Evolutionary conservation across 805 yeast species (phyloP), one percentile per base, ranked within the genome.

Genomic region (Yarrowia sp.): DNA sequence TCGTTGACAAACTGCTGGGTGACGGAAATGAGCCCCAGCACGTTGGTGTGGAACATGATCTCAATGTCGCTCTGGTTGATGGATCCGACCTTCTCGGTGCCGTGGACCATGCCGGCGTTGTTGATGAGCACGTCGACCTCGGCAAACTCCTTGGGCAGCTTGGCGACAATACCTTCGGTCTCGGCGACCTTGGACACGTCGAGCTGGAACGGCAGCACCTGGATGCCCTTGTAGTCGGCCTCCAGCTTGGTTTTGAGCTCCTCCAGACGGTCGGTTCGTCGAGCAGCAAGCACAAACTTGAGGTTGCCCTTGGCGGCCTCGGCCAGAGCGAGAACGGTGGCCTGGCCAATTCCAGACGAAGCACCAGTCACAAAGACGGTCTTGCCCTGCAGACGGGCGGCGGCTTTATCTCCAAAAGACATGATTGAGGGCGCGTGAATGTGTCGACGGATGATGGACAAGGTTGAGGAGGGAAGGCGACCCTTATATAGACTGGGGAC

Each of bases 331-430:
- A 81, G 76, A 14, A 98, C 98, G 10, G 97, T 92, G 64, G 96
- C 95, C 69, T 85, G 85, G 11, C 98, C 99, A 71, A 93, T 93
- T 65, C 98, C 98, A 14, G 97, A 86, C 31, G 97, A 90, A 8
- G 98, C 98, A 68, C 98, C 98, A n/a, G 98, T 90, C 71, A 93
- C 88, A 45, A 93, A 82, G 36, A 90, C 82, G 17, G 86, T 85
- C 74, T 93, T 92, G 57, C 88, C 88, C 22, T 88, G 85, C 38
- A 93, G 80, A 74, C 97, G 84, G 74, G 87, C 86, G 47, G 92
- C 90, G 63, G 96, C 95, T 73, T 80, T 83, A 61, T 81, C 68
- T 68, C 92, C 93, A 77, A 81, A 84, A 8, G 91, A 87, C 64
- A 58, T 58, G 64, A 43, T 43, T 17, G 64, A 58, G 8, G 51